Base-by-base conservation (phyloP, 2,329 filamentous ascomycete species). In the Neopestalotiopsis sp. region DNA sequence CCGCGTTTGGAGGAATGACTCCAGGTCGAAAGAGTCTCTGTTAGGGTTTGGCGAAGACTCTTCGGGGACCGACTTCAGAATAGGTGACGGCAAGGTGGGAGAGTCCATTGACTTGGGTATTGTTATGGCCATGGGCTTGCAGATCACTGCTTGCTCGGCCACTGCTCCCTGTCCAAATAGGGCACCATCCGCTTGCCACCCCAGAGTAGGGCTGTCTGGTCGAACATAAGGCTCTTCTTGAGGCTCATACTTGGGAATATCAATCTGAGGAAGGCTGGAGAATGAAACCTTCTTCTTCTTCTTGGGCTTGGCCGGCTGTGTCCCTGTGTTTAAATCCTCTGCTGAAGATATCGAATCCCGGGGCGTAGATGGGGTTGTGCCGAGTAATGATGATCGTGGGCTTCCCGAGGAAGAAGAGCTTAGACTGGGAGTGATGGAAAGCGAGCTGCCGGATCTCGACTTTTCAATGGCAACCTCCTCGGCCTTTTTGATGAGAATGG, bases 131-230 rank as follows among this genome's bases (percentile, higher is more conserved):
- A 20, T 32, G 9, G 49, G 14, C 14, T 66, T 40, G 17, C 24
- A 34, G n/a, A 45, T n/a, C 10, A 56, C 58, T n/a, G 38, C 28
- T 38, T 67, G 58, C 20, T 57, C 12, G 2, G 68, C 12, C 17
- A 42, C 45, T 4, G 70, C 69, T 14, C 66, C 42, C 5, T 68
- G 58, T 4, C 70, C 68, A 38, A 73, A 70, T 58, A 71, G 63
- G 61, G 71, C 56, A 57, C 75, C 69, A 71, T 85, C 84, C 65
- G 87, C 85, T 68, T 88, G 76, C 69, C 69, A 84, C 12, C 88
- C 88, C 5, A 90, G 83, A 0, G 88, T 90, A 1, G 88, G 88
- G 3, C 88, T 90, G 72, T 90, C 88, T 0, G 88, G 88, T 9
- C 88, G 86, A 70, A 88, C 82, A 40, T 84, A 79, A 24, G 86